Evolutionary conservation across 177 flowering plant genomes (phyloP).

Genomic region (Vitis hybrid): DNA sequence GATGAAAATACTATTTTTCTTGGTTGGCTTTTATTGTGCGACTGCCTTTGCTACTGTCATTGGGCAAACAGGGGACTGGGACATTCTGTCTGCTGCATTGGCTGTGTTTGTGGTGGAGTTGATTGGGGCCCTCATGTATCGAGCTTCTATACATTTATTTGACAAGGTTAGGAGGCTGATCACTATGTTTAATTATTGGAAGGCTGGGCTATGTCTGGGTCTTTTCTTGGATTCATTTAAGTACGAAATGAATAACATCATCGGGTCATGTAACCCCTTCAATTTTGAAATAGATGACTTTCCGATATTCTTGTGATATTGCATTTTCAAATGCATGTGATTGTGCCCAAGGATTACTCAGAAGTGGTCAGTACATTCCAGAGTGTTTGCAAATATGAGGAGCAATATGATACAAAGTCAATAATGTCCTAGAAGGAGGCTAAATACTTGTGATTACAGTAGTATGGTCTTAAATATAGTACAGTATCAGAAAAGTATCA

Average conservation of each 20-base stretch:
- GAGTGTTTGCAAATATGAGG: too few relatives aligned
- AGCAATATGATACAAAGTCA: too few relatives aligned
- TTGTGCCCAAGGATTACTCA: background rate
- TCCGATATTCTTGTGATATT: slow-evolving; percentile 18
- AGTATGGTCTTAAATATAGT: too few relatives aligned
- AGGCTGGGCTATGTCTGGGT: slow-evolving; percentile 88
- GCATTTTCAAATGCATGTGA: slow-evolving; percentile 1
- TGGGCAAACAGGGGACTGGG: slow-evolving; percentile 99
- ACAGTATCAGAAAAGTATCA: too few relatives aligned
- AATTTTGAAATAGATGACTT: slow-evolving; percentile 38
- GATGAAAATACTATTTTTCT: slow-evolving; percentile 75
- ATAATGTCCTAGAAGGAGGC: too few relatives aligned
- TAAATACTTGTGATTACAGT: too few relatives aligned
- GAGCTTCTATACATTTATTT: slow-evolving; percentile 54
- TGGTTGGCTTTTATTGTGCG: slow-evolving; percentile 91
- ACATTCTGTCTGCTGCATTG: slow-evolving; percentile 90
- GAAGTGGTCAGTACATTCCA: too few relatives aligned
- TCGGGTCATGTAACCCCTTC: slow-evolving; percentile 34
- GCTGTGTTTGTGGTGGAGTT: slow-evolving; percentile 91
- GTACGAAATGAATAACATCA: slow-evolving; percentile 48
- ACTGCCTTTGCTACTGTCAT: slow-evolving; percentile 96
- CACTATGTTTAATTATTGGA: slow-evolving; percentile 86
- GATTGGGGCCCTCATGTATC: slow-evolving; percentile 93
- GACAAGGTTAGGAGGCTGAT: slow-evolving; percentile 51
- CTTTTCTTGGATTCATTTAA: slow-evolving; percentile 96